Percentiles rank a stretch among this genome's conserved stretches.
Conservation (phyloP, 345 rosid species). For the Eucalyptus tenuipes region DNA sequence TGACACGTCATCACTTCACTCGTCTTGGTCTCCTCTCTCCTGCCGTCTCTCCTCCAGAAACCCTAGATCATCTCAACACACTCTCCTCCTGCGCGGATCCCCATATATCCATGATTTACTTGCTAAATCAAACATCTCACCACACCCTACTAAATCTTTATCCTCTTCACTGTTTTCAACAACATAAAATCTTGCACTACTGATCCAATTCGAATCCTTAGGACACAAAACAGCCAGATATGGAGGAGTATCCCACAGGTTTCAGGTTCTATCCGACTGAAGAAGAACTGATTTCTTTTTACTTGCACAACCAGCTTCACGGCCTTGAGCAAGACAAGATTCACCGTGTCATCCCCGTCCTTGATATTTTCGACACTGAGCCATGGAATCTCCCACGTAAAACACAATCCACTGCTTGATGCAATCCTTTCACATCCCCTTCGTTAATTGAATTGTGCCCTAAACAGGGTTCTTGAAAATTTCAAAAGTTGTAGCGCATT, state of each 20-base stretch:
- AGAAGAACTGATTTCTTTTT: not conserved
- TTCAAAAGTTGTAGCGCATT: not conserved
- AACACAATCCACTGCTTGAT: not conserved
- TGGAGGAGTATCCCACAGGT: not conserved
- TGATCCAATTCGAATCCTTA: not conserved
- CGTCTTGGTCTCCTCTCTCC: not conserved
- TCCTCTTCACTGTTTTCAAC: not conserved
- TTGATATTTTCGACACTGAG: not conserved
- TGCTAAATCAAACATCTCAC: not conserved
- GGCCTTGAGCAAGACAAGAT: not conserved
- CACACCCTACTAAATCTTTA: not conserved
- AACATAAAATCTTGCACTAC: conserved; percentile 3
- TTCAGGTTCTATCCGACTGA: not conserved
- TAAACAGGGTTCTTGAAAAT: not conserved
- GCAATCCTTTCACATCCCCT: not conserved
- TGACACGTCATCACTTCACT: not conserved
- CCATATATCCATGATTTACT: not conserved
- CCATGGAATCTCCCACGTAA: not conserved
- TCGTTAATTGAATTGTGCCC: not conserved
- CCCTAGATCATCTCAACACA: not conserved
- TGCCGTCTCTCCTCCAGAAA: not conserved
- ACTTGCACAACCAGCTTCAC: not conserved
- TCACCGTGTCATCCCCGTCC: not conserved
- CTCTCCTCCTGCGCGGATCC: not conserved
- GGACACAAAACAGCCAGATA: not conserved